Conservation (phyloP, 192 early-diverging fungal genomes). For the Allomyces macrogynus region DNA sequence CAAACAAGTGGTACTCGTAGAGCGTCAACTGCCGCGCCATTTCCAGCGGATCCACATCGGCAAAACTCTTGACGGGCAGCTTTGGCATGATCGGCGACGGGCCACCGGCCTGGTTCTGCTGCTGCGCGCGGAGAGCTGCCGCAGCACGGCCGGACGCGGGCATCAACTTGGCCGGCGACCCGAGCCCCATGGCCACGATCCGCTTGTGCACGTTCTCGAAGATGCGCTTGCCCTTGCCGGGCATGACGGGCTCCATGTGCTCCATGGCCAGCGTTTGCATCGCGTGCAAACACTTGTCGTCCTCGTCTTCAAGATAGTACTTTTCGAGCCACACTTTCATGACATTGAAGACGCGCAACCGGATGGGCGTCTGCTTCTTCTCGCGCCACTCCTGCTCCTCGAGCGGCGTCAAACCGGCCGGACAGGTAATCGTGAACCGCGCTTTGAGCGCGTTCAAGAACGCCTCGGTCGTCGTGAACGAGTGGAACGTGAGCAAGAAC, state of each 20-base stretch:
- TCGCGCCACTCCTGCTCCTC: constrained; percentile 65
- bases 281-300: constrained; percentile 47
- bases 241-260: constrained; percentile 48
- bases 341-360: constrained; percentile 85
- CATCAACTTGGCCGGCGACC: constrained; percentile 35
- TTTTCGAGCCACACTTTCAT: constrained; percentile 93
- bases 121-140: no score
- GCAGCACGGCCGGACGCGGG: constrained; percentile 3
- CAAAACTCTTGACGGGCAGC: constrained; percentile 50
- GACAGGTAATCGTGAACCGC: constrained; percentile 61
- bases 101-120: not conserved
- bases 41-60: constrained; percentile 83
- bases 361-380: constrained; percentile 68
- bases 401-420: constrained; percentile 28
- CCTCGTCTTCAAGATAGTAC: constrained; percentile 62
- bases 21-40: constrained; percentile 89
- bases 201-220: constrained; percentile 61
- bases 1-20: constrained; percentile 66
- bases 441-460: constrained; percentile 51
- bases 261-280: constrained; percentile 55
- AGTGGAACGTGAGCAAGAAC: constrained; percentile 87
- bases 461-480: constrained; percentile 61
- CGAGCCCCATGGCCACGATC: constrained; percentile 24
- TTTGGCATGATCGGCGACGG: constrained; percentile 68
- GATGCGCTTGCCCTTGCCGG: constrained; percentile 46